These are phyloP conservation scores for Globisporangium parvum DNA, from an alignment of 352 stramenopile species.

Conservation along the genomic window DNA sequence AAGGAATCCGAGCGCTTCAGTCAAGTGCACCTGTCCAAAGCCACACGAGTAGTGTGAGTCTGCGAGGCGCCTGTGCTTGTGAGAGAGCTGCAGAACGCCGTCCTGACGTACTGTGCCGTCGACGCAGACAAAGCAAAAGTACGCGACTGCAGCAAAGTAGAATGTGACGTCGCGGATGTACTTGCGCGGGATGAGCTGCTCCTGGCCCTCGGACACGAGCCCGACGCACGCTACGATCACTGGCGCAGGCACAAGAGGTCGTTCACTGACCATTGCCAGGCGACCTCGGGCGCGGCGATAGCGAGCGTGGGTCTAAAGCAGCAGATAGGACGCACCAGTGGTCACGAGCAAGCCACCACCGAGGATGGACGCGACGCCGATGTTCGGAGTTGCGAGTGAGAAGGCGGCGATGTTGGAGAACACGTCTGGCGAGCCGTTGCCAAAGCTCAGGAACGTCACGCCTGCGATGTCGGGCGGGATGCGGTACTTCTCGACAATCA, in stretches of 20 bases:
- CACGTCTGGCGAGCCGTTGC: slow-evolving; percentile 72
- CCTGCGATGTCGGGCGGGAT: slow-evolving; percentile 68
- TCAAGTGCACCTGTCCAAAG: slow-evolving; percentile 35
- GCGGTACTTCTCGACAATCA: slow-evolving; percentile 64
- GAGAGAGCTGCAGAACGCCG: not conserved
- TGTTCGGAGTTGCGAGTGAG: slow-evolving; percentile 48
- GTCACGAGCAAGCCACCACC: slow-evolving; percentile 66
- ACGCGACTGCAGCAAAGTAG: slow-evolving; percentile 65
- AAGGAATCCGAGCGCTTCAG: slow-evolving; percentile 64
- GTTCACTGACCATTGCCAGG: not conserved
- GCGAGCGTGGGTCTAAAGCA: not conserved
- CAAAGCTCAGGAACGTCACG: slow-evolving; percentile 79
- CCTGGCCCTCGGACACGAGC: slow-evolving; percentile 54
- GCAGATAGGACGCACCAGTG: slow-evolving; percentile 25
- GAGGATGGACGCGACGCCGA: slow-evolving; percentile 64
- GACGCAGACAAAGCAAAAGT: slow-evolving; percentile 68
- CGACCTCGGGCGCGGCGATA: not conserved
- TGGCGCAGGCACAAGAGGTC: slow-evolving; percentile 1
- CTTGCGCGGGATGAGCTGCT: slow-evolving; percentile 73
- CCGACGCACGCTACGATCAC: slow-evolving; percentile 72
- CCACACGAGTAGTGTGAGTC: not conserved
- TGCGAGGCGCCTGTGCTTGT: too few relatives aligned
- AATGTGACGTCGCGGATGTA: slow-evolving; percentile 70
- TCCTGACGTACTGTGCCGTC: slow-evolving; percentile 29
- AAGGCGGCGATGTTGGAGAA: slow-evolving; percentile 81